Percentiles rank a stretch among this genome's conserved stretches.
Evolutionary conservation across 495 filamentous ascomycete species (phyloP).

Genomic region (Neurospora sp.): DNA sequence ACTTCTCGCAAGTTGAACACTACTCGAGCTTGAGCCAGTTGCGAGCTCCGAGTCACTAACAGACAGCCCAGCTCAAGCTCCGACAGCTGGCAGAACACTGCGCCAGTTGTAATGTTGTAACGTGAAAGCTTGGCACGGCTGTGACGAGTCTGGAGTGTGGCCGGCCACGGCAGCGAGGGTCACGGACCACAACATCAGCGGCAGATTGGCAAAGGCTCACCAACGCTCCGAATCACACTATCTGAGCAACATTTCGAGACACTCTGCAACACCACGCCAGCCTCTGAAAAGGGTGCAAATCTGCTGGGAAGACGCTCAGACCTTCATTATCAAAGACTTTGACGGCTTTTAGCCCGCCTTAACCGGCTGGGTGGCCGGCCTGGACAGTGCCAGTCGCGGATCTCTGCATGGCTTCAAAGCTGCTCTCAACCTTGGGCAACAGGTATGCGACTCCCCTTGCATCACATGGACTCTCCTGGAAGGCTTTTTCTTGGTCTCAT

Average conservation of each 20-base stretch:
- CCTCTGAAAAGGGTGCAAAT: constrained; percentile 4
- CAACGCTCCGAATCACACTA: constrained; percentile 4
- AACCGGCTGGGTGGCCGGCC: constrained; percentile 3
- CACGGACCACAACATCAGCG: constrained; percentile 3
- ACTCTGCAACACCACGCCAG: constrained; percentile 8
- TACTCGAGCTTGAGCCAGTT: neutral
- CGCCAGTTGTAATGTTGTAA: neutral
- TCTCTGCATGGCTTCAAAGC: constrained; percentile 1
- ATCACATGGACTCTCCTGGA: neutral
- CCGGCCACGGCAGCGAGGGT: neutral
- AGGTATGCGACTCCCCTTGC: constrained; percentile 12
- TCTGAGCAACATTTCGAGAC: constrained; percentile 4
- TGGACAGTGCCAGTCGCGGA: constrained; percentile 1
- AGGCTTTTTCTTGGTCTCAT: neutral
- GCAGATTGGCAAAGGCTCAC: neutral
- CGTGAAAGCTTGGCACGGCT: neutral
- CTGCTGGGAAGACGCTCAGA: constrained; percentile 3
- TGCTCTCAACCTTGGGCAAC: neutral
- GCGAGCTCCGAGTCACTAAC: neutral
- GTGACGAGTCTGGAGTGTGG: neutral
- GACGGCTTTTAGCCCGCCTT: constrained; percentile 3
- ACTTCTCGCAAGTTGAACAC: neutral
- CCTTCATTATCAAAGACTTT: constrained; percentile 1
- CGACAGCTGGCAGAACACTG: neutral
- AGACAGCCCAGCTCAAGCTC: neutral